Conservation (phyloP, 2,329 filamentous ascomycete genomes). For the Shiraia bambusicola region DNA sequence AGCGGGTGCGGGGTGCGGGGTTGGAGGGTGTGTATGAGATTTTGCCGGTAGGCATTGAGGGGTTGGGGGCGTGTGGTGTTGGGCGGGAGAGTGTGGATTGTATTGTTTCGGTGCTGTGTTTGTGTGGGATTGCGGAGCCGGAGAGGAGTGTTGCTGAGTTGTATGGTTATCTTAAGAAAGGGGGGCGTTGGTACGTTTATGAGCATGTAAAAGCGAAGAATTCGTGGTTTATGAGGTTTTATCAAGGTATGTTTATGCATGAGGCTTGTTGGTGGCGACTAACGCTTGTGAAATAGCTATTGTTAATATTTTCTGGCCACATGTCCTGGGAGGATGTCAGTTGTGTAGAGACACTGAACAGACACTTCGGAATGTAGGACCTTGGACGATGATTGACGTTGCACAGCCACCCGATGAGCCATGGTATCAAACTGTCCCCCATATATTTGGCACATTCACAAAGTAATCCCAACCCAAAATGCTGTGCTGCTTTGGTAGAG, state of each 20-base stretch:
- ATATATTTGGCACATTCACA: slow-evolving; percentile 16
- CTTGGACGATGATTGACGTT: slow-evolving; percentile 17
- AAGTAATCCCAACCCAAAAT: too few relatives aligned
- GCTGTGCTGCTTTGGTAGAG: too few relatives aligned
- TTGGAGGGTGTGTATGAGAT: slow-evolving; percentile 17
- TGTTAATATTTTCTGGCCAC: slow-evolving; percentile 21
- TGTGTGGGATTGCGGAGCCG: slow-evolving; percentile 21
- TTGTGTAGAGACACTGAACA: slow-evolving; percentile 17
- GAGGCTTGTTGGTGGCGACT: background rate
- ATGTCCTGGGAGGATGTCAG: slow-evolving; percentile 16
- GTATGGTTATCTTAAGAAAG: slow-evolving; percentile 16
- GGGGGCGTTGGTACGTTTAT: slow-evolving; percentile 20
- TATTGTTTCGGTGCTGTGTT: slow-evolving; percentile 17
- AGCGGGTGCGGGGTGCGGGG: slow-evolving; percentile 8
- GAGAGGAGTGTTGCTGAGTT: slow-evolving; percentile 19
- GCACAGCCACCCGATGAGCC: slow-evolving; percentile 15
- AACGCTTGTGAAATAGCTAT: slow-evolving; percentile 3
- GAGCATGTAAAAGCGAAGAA: slow-evolving; percentile 15
- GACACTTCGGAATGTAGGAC: slow-evolving; percentile 12
- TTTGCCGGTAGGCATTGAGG: slow-evolving; percentile 15
- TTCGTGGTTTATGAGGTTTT: slow-evolving; percentile 14
- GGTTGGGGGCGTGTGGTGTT: slow-evolving; percentile 9
- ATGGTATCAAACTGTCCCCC: slow-evolving; percentile 15
- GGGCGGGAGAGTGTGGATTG: slow-evolving; percentile 19
- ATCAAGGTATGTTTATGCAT: slow-evolving; percentile 13